Conservation (phyloP, 805 yeast genomes). For the Barnettozyma sp. region DNA sequence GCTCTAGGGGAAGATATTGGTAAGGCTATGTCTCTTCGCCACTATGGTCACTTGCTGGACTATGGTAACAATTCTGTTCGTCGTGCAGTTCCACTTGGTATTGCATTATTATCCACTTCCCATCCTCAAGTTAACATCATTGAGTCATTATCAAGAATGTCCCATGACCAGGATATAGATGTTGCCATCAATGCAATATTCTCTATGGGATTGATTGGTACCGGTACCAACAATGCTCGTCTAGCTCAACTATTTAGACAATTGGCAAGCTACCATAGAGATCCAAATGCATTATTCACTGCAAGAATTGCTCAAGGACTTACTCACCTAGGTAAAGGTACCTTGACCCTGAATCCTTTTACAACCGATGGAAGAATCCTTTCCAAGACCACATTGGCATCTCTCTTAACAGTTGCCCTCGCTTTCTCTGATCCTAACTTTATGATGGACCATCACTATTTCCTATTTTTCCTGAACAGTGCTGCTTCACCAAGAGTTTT, state of each 20-base stretch:
- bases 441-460: constrained; percentile 72
- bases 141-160: constrained; percentile 91
- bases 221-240: constrained; percentile 98
- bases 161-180: constrained; percentile 91
- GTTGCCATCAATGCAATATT: constrained; percentile 93
- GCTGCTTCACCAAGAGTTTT: constrained; percentile 91
- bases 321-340: constrained; percentile 93
- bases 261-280: constrained; percentile 89
- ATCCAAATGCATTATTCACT: constrained; percentile 84
- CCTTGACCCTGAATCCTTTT: constrained; percentile 82
- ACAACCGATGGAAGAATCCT: constrained; percentile 81
- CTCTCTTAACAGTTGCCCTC: constrained; percentile 76
- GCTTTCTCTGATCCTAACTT: constrained; percentile 84
- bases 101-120: constrained; percentile 90
- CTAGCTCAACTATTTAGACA: constrained; percentile 93
- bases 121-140: constrained; percentile 96
- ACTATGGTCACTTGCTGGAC: constrained; percentile 95
- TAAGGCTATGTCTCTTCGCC: constrained; percentile 94
- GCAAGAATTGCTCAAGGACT: constrained; percentile 94
- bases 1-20: constrained; percentile 99
- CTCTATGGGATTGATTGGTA: constrained; percentile 96
- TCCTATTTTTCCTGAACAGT: constrained; percentile 79
- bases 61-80: constrained; percentile 89
- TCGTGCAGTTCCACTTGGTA: constrained; percentile 95
- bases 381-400: constrained; percentile 85